phyloP scores from a whole-genome alignment of 495 filamentous ascomycete genomes.

The Xylaria telfairii region DNA sequence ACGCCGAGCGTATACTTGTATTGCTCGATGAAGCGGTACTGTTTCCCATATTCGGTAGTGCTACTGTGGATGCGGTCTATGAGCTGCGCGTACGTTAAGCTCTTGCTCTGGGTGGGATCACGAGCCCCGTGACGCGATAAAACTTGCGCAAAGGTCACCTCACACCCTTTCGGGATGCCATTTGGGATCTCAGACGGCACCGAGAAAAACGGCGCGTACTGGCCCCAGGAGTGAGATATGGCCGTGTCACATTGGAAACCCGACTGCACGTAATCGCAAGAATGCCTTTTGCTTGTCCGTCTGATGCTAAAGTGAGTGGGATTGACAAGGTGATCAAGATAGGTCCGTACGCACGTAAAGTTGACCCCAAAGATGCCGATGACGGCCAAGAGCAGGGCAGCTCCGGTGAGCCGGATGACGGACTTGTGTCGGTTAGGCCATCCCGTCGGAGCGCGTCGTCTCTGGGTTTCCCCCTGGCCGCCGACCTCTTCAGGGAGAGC shows the following conservation, averaged over 20 bases:
- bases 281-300: conserved; percentile 29
- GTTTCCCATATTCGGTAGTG: conserved; percentile 60
- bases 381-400: conserved; percentile 21
- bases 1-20: conserved; percentile 77
- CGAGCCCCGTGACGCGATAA: conserved; percentile 86
- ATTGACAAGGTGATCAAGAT: not conserved
- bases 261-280: conserved; percentile 63
- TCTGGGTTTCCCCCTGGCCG: conserved; percentile 1
- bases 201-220: conserved; percentile 83
- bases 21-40: conserved; percentile 66
- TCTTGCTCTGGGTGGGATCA: conserved; percentile 72
- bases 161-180: conserved; percentile 65
- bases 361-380: conserved; percentile 13
- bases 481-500: conserved; percentile 27
- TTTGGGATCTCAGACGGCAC: conserved; percentile 67
- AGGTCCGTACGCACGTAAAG: conserved; percentile 12
- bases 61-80: conserved; percentile 66
- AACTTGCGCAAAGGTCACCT: conserved; percentile 77
- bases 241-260: conserved; percentile 63
- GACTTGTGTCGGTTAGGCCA: conserved; percentile 27
- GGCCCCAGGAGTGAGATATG: conserved; percentile 78
- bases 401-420: conserved; percentile 14
- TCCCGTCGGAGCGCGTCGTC: conserved; percentile 23
- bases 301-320: conserved; percentile 16
- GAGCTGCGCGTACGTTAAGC: conserved; percentile 58